These are phyloP conservation scores for Aquilaria sinensis DNA, from an alignment of 345 rosid species.

Conservation along the genomic window DNA sequence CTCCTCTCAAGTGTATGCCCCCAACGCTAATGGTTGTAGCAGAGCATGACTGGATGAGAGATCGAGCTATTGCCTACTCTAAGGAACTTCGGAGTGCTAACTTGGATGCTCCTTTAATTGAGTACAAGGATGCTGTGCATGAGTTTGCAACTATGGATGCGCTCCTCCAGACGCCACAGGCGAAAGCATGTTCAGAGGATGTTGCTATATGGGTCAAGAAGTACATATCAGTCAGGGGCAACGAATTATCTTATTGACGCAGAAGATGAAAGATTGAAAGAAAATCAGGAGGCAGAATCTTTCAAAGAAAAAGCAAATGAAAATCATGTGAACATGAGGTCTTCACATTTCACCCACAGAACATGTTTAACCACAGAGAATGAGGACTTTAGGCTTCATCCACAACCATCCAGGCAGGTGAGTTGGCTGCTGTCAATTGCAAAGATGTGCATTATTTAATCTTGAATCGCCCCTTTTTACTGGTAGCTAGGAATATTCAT, in stretches of 20 bases:
- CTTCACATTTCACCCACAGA: not conserved
- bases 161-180: constrained; percentile 84
- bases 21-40: constrained; percentile 92
- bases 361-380: no score
- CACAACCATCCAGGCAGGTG: not conserved
- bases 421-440: not conserved
- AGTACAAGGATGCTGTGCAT: constrained; percentile 92
- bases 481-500: constrained; percentile 16
- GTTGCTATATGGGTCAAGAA: constrained; percentile 91
- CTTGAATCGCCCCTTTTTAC: constrained; percentile 12
- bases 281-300: not conserved
- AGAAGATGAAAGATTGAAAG: not conserved
- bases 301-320: not conserved
- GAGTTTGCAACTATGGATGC: constrained; percentile 93
- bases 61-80: constrained; percentile 83
- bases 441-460: constrained; percentile 2
- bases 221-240: constrained; percentile 74
- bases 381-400: no score
- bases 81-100: constrained; percentile 89
- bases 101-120: constrained; percentile 83
- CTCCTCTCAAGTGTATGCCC: constrained; percentile 83
- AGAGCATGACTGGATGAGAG: constrained; percentile 98
- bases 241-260: constrained; percentile 77
- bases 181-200: constrained; percentile 85
- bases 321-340: not conserved